A percentile compares a stretch with the other conserved stretches of the same genome.
Evolutionary conservation across 768 basidiomycete species (phyloP).

Genomic region (Leccinum sublutescens): DNA sequence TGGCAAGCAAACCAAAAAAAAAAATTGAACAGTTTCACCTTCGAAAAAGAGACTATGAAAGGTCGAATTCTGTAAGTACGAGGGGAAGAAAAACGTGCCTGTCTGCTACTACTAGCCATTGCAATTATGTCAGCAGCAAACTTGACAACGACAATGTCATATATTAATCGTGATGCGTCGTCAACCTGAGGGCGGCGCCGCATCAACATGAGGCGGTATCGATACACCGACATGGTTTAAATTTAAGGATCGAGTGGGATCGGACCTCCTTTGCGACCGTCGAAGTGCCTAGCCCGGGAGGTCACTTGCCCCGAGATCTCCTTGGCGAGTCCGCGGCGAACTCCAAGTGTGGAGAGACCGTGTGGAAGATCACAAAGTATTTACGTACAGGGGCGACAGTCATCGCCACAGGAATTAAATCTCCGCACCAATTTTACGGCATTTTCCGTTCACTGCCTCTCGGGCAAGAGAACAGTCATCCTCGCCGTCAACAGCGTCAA

Average conservation of each 20-base stretch:
- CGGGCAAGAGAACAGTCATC: constrained; percentile 1
- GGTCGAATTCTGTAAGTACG: constrained; percentile 6
- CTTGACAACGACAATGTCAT: neutral
- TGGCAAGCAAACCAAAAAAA: constrained; percentile 5
- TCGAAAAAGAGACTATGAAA: constrained; percentile 7
- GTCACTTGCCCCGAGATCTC: neutral
- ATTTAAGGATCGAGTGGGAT: neutral
- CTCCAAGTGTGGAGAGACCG: too few species aligned
- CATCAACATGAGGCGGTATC: neutral
- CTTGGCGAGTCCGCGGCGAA: neutral
- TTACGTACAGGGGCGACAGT: neutral
- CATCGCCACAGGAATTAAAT: constrained; percentile 7
- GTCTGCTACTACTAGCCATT: neutral
- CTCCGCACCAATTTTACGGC: constrained; percentile 32
- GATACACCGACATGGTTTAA: neutral
- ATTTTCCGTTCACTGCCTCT: constrained; percentile 21
- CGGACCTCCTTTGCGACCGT: neutral
- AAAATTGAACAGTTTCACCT: constrained; percentile 7
- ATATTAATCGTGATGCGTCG: neutral
- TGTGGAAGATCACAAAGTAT: too few species aligned
- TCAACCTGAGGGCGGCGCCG: neutral
- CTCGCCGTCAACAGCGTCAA: constrained; percentile 29
- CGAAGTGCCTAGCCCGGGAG: neutral
- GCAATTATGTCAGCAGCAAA: constrained; percentile 24
- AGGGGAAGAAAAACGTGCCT: neutral